These are phyloP conservation scores for Epithemia pelagica DNA, from an alignment of 108 stramenopile species.

Conservation along the genomic window DNA sequence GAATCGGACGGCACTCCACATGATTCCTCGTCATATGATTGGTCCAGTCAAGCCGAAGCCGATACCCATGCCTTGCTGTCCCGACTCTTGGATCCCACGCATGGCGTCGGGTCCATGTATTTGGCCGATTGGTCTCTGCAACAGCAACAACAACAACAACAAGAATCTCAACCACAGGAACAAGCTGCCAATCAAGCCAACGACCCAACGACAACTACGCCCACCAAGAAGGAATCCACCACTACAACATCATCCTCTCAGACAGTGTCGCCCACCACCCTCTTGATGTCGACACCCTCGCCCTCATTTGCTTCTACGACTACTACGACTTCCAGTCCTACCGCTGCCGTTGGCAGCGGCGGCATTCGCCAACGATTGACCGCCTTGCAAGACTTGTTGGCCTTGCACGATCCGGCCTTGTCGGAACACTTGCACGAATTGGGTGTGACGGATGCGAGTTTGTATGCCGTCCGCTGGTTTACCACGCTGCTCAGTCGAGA, in stretches of 20 bases:
- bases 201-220: background rate
- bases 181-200: background rate
- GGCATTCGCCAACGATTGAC: slow-evolving; percentile 86
- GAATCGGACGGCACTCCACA: too few species aligned
- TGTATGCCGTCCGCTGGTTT: slow-evolving; percentile 92
- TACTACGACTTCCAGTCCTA: too few species aligned
- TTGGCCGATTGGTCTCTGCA: slow-evolving; percentile 55
- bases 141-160: too few species aligned
- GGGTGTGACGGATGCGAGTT: slow-evolving; percentile 70
- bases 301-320: too few species aligned
- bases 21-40: slow-evolving; percentile 26
- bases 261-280: too few species aligned
- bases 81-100: slow-evolving; percentile 78
- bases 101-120: slow-evolving; percentile 44
- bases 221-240: background rate
- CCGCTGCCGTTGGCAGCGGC: too few species aligned
- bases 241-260: too few species aligned
- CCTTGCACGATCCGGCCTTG: slow-evolving; percentile 83
- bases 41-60: slow-evolving; percentile 82
- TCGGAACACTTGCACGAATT: slow-evolving; percentile 70
- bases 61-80: slow-evolving; percentile 92
- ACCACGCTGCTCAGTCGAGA: slow-evolving; percentile 95
- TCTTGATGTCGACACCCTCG: too few species aligned
- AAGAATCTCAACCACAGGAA: too few species aligned
- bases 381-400: slow-evolving; percentile 66